Percentiles rank a stretch among this genome's conserved stretches.
These are phyloP conservation scores for Massospora cicadina DNA, from an alignment of 371 early-diverging fungal species.

Conservation along the genomic window DNA sequence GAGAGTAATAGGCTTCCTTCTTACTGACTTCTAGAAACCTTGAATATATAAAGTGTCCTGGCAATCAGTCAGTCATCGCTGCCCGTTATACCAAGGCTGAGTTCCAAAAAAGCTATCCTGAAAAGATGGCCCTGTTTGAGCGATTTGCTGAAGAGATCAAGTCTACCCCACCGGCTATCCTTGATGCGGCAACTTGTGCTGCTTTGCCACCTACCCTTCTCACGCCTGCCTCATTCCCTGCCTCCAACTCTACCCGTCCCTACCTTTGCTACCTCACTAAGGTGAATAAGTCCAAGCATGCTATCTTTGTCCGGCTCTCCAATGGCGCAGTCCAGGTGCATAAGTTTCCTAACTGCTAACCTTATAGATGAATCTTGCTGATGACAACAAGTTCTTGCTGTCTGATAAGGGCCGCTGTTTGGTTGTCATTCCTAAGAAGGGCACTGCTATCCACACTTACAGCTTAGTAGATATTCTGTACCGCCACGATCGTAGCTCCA, in stretches of 20 bases:
- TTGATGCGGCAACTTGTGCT: neutral
- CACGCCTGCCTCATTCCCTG: neutral
- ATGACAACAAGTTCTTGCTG: neutral
- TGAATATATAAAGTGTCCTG: neutral
- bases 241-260: neutral
- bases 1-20: constrained; percentile 20
- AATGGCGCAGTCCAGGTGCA: neutral
- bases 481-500: neutral
- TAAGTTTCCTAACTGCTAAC: neutral
- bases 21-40: neutral
- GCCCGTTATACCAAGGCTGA: neutral
- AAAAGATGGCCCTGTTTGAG: neutral
- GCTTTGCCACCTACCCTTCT: neutral
- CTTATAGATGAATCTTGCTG: neutral
- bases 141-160: neutral
- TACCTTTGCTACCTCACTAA: neutral
- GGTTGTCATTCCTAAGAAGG: neutral
- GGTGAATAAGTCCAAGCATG: neutral
- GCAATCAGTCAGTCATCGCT: neutral
- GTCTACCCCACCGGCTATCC: neutral
- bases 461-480: neutral
- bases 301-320: neutral
- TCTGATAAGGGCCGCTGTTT: neutral
- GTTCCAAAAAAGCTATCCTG: neutral
- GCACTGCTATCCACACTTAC: neutral